Evolutionary conservation across 164 flowering plant species (phyloP).

Genomic region (Saururus chinensis): DNA sequence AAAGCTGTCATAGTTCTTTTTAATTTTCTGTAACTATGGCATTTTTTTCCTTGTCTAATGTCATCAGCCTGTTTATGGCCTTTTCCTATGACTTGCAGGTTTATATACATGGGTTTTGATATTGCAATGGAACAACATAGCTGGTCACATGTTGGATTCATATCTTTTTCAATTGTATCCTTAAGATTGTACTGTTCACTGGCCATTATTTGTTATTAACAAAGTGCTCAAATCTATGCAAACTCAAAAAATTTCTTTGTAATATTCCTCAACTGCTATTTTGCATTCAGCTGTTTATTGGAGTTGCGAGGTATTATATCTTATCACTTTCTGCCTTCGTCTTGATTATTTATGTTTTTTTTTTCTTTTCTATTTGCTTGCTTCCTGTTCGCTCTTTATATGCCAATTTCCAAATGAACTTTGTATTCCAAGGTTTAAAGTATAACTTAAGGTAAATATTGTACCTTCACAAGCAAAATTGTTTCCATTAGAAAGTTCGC

Average conservation of each 20-base stretch:
- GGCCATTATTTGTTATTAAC: neutral
- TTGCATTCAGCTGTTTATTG: conserved; percentile 61
- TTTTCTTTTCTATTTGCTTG: neutral
- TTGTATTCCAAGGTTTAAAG: too few relatives aligned
- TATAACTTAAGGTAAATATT: too few relatives aligned
- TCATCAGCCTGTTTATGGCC: conserved; percentile 2
- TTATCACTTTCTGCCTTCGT: neutral
- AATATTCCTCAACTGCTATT: conserved; percentile 43
- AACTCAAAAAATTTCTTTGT: neutral
- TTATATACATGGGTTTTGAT: conserved; percentile 99
- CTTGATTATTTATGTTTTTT: neutral
- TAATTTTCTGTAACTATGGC: neutral
- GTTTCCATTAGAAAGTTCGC: too few relatives aligned
- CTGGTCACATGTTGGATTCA: conserved; percentile 98
- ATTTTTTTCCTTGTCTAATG: neutral
- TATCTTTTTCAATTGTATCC: conserved; percentile 99
- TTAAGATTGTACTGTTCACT: conserved; percentile 10
- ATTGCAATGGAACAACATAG: conserved; percentile 99
- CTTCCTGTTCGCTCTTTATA: too few relatives aligned
- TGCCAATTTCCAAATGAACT: too few relatives aligned
- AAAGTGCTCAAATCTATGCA: too few relatives aligned
- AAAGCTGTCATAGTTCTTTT: neutral
- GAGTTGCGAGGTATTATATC: conserved; percentile 69
- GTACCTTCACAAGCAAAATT: too few relatives aligned
- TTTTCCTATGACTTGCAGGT: conserved; percentile 39